phyloP scores from a whole-genome alignment of 257 asterid species.

The Ilex asprella region DNA sequence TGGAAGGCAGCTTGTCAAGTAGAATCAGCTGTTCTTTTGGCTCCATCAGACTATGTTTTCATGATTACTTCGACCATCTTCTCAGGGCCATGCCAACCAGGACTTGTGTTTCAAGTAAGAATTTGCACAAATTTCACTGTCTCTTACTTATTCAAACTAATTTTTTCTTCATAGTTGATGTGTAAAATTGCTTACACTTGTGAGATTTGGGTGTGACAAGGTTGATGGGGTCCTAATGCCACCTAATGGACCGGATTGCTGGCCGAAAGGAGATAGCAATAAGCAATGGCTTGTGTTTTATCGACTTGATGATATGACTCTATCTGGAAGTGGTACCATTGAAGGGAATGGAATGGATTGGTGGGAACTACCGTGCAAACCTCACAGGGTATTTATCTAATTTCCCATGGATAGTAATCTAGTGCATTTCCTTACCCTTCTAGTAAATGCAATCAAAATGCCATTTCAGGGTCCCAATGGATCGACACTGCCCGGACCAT shows the following conservation, averaged over 20 bases:
- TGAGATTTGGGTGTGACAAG: slow-evolving; percentile 16
- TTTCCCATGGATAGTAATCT: not conserved
- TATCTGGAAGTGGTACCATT: slow-evolving; percentile 71
- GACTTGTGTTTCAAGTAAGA: slow-evolving; percentile 73
- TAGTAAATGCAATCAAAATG: not conserved
- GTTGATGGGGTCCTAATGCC: slow-evolving; percentile 84
- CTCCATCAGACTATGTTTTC: slow-evolving; percentile 44
- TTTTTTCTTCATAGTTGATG: not conserved
- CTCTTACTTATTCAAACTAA: not conserved
- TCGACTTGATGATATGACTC: slow-evolving; percentile 53
- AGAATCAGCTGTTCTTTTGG: slow-evolving; percentile 52
- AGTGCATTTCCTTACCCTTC: too few relatives aligned
- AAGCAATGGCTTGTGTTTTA: slow-evolving; percentile 95
- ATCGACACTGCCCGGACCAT: slow-evolving; percentile 86
- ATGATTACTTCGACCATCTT: slow-evolving; percentile 74
- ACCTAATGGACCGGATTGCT: slow-evolving; percentile 90
- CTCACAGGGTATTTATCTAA: slow-evolving; percentile 57
- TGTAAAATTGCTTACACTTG: not conserved
- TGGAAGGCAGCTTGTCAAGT: slow-evolving; percentile 91
- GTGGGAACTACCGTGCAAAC: slow-evolving; percentile 99
- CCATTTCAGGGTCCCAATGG: slow-evolving; percentile 84
- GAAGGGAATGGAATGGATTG: slow-evolving; percentile 89
- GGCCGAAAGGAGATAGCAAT: slow-evolving; percentile 76
- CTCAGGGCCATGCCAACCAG: slow-evolving; percentile 83
- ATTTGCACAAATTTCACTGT: not conserved